A percentile compares a stretch with the other conserved stretches of the same genome.
phyloP scores from a whole-genome alignment of 306 rosid genomes.

The Prunus campanulata region DNA sequence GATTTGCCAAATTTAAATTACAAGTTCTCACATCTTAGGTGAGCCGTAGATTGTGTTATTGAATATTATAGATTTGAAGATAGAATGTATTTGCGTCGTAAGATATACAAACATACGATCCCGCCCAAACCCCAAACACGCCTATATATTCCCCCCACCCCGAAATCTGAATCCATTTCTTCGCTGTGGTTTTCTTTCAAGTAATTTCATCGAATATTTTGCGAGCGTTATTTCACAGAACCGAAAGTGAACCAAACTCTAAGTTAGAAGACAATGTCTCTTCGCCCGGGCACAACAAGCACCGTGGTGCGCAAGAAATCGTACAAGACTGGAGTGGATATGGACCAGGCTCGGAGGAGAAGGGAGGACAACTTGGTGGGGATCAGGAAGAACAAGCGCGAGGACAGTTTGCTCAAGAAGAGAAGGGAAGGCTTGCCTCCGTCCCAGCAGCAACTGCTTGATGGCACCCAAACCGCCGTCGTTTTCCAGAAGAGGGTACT shows the following conservation, averaged over 20 bases:
- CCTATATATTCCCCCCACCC: not conserved
- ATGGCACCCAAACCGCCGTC: slow-evolving; percentile 33
- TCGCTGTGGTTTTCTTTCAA: slow-evolving; percentile 7
- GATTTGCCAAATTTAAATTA: not conserved
- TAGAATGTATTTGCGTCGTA: not conserved
- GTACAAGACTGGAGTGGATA: slow-evolving; percentile 63
- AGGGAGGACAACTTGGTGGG: slow-evolving; percentile 58
- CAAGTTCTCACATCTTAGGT: not conserved
- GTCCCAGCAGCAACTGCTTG: slow-evolving; percentile 42
- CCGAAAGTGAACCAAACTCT: not conserved
- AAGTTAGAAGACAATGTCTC: slow-evolving; percentile 41
- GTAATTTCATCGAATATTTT: slow-evolving; percentile 14
- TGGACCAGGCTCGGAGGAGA: slow-evolving; percentile 57
- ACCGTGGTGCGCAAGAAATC: slow-evolving; percentile 55
- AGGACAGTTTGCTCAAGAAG: slow-evolving; percentile 57
- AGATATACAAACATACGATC: slow-evolving; percentile 1
- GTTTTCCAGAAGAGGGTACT: slow-evolving; percentile 46
- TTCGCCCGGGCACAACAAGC: slow-evolving; percentile 47
- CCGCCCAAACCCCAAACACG: not conserved
- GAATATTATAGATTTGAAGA: no score
- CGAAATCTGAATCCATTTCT: not conserved
- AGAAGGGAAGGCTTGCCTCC: slow-evolving; percentile 50
- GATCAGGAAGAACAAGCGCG: slow-evolving; percentile 71
- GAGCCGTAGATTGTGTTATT: not conserved
- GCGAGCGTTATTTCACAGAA: not conserved